Evolutionary conservation across 169 alveolate species (phyloP).

Genomic region (Plasmodium fragile): DNA sequence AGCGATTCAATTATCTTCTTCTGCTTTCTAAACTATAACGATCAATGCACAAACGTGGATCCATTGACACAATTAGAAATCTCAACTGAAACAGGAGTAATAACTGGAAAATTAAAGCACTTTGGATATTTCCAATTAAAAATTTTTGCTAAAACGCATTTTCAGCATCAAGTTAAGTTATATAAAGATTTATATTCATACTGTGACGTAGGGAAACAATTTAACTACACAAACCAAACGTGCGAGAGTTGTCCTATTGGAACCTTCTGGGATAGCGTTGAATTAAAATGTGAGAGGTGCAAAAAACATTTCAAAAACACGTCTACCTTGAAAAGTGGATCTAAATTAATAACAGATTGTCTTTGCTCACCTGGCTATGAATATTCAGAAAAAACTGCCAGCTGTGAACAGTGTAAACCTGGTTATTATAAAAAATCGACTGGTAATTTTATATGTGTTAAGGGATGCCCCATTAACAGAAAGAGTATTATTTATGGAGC

Average conservation of each 20-base stretch:
- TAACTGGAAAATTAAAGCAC: conserved; percentile 69
- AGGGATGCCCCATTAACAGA: conserved; percentile 64
- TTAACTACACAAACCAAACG: conserved; percentile 5
- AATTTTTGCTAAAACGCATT: conserved; percentile 75
- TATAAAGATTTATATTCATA: conserved; percentile 57
- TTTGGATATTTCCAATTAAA: conserved; percentile 48
- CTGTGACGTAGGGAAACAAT: conserved; percentile 56
- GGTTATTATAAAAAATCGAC: conserved; percentile 74
- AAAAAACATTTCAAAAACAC: conserved; percentile 67
- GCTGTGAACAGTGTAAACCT: conserved; percentile 81
- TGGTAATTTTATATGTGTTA: conserved; percentile 78
- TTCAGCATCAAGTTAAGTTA: conserved; percentile 48
- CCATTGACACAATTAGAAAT: conserved; percentile 57
- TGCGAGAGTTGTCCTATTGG: conserved; percentile 74
- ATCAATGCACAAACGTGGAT: conserved; percentile 63
- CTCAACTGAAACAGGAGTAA: conserved; percentile 39
- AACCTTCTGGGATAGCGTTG: conserved; percentile 44
- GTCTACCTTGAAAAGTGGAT: conserved; percentile 78
- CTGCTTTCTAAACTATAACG: conserved; percentile 50
- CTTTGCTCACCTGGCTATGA: conserved; percentile 81
- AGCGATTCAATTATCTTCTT: conserved; percentile 52
- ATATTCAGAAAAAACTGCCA: conserved; percentile 47
- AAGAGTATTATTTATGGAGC: conserved; percentile 64
- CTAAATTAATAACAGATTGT: conserved; percentile 75
- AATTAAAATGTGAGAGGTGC: conserved; percentile 76